These are phyloP conservation scores for Lyophyllum shimeji DNA, from an alignment of 768 basidiomycete genomes.

Conservation along the genomic window DNA sequence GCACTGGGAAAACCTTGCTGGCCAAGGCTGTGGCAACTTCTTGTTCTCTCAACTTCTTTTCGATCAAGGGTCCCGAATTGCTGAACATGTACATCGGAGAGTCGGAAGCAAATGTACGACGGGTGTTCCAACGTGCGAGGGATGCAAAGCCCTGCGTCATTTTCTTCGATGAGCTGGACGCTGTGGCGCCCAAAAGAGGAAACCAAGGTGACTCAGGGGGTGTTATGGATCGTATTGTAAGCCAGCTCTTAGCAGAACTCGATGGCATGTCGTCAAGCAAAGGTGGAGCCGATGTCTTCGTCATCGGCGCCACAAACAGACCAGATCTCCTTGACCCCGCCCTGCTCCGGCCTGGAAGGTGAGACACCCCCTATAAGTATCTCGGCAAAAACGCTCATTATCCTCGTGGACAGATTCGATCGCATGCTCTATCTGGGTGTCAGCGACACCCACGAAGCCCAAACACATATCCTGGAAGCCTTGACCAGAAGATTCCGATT, in stretches of 20 bases:
- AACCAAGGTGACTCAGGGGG: constrained; percentile 96
- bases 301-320: constrained; percentile 94
- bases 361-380: constrained; percentile 19
- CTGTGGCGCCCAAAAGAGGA: constrained; percentile 91
- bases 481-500: constrained; percentile 91
- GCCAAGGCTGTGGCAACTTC: constrained; percentile 97
- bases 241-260: constrained; percentile 89
- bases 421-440: constrained; percentile 95
- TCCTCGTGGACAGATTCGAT: constrained; percentile 71
- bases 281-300: constrained; percentile 76
- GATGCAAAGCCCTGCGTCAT: constrained; percentile 95
- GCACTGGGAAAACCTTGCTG: constrained; percentile 92
- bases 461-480: constrained; percentile 84
- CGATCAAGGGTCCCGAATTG: constrained; percentile 94
- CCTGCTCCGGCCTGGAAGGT: constrained; percentile 85
- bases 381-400: background rate
- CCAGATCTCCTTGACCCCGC: constrained; percentile 92
- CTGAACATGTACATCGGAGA: constrained; percentile 99
- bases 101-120: constrained; percentile 95
- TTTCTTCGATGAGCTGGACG: constrained; percentile 96
- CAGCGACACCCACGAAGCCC: constrained; percentile 82
- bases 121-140: constrained; percentile 86
- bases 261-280: constrained; percentile 80
- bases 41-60: constrained; percentile 93
- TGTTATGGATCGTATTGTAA: constrained; percentile 97